These are phyloP conservation scores for Xylogone sp. DNA, from an alignment of 2,329 filamentous ascomycete species.

Conservation along the genomic window DNA sequence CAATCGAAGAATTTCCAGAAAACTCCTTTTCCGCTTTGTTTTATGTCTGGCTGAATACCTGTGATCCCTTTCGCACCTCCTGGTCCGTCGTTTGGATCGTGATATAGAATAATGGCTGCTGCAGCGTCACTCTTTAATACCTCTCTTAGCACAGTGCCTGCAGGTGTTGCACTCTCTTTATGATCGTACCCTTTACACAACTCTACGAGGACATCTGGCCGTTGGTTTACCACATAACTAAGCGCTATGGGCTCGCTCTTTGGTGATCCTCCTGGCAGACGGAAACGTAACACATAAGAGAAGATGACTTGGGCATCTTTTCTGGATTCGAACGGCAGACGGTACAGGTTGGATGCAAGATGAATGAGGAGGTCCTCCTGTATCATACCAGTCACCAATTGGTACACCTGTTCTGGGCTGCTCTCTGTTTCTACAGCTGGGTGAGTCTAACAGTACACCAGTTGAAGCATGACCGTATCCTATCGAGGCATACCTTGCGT, in stretches of 20 bases:
- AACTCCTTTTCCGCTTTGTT: constrained; percentile 75
- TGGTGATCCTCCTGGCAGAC: constrained; percentile 62
- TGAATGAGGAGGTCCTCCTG: constrained; percentile 85
- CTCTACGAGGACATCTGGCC: constrained; percentile 82
- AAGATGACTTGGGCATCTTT: constrained; percentile 96
- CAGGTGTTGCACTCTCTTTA: constrained; percentile 87
- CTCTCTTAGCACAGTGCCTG: constrained; percentile 84
- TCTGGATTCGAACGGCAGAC: constrained; percentile 89
- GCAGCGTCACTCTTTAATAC: constrained; percentile 87
- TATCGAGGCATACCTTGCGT: constrained; percentile 65
- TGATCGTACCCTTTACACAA: constrained; percentile 87
- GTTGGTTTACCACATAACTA: constrained; percentile 80
- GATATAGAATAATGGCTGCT: constrained; percentile 86
- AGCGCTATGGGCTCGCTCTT: constrained; percentile 78
- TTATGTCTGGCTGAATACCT: constrained; percentile 71
- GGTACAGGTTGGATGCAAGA: constrained; percentile 77
- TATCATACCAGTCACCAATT: constrained; percentile 79
- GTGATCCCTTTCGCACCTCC: constrained; percentile 67
- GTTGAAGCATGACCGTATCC: constrained; percentile 8
- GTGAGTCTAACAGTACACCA: not conserved
- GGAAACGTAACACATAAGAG: constrained; percentile 90
- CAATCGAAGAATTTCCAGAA: constrained; percentile 98
- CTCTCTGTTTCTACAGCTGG: constrained; percentile 68
- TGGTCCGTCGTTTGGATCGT: constrained; percentile 70
- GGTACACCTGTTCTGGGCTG: constrained; percentile 81